Conservation (phyloP, 2,329 filamentous ascomycete species). For the Byssochlamys sp. region DNA sequence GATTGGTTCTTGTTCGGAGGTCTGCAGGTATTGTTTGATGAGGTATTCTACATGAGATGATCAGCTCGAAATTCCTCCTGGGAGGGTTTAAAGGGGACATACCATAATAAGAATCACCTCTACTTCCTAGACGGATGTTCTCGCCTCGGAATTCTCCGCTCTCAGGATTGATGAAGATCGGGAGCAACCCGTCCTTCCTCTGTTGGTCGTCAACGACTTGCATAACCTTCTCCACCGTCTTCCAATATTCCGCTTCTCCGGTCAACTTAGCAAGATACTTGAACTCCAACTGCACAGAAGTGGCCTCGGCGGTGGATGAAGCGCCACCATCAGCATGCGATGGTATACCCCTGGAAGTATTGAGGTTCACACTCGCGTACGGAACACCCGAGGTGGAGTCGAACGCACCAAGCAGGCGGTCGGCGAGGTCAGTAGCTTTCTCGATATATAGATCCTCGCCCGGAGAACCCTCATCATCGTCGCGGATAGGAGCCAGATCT, state of each 20-base stretch:
- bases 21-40: slow-evolving; percentile 96
- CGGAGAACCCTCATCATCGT: slow-evolving; percentile 60
- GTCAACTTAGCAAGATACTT: slow-evolving; percentile 94
- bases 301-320: slow-evolving; percentile 87
- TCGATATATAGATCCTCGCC: slow-evolving; percentile 91
- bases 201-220: slow-evolving; percentile 77
- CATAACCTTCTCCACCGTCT: slow-evolving; percentile 84
- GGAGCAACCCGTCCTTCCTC: slow-evolving; percentile 69
- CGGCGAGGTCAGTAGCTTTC: slow-evolving; percentile 85
- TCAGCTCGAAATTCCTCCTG: slow-evolving; percentile 4
- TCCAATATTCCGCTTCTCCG: slow-evolving; percentile 86
- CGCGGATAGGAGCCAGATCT: slow-evolving; percentile 61
- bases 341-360: slow-evolving; percentile 61
- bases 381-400: slow-evolving; percentile 79
- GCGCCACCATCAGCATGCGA: slow-evolving; percentile 80
- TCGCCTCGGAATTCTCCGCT: slow-evolving; percentile 68
- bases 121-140: slow-evolving; percentile 84
- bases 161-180: slow-evolving; percentile 78
- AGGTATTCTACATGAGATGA: slow-evolving; percentile 59
- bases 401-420: slow-evolving; percentile 77
- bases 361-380: slow-evolving; percentile 81
- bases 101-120: slow-evolving; percentile 91
- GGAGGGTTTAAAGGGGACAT: slow-evolving; percentile 8
- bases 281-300: slow-evolving; percentile 86
- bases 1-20: slow-evolving; percentile 70